Base-by-base conservation (phyloP, 345 rosid genomes). In the Sisymbrium altissimum region DNA sequence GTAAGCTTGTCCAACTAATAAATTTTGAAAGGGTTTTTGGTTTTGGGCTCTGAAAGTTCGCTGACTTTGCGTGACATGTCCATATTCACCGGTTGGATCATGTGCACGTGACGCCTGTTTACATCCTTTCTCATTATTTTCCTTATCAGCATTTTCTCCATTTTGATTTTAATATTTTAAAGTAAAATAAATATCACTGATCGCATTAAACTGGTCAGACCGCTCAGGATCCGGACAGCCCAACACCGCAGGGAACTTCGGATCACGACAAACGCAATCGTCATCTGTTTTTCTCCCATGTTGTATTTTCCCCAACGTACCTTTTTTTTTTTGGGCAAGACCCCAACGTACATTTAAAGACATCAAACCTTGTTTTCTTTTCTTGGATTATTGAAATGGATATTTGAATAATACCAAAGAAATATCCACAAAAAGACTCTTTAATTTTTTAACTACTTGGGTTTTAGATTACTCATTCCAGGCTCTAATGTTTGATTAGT, bases 61-160 rank as follows among this genome's bases (percentile, higher is more conserved):
- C 77, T 77, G 77, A 77, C 77, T 70, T 71, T 77, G 63, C 62
- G 80, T 77, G 76, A 77, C 33, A 39, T 64, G 76, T 77, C 77
- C 32, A 32, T 77, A 1, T 71, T 18, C 62, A 64, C 72, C 48
- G 75, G 62, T 65, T 71, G 80, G 80, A 77, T 71, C 77, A 71
- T 66, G 80, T 77, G 80, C 80, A 77, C 80, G 80, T 77, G 76
- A 77, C 77, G 36, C 68, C 71, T 43, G 50, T 15, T 50, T 45
- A 61, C 75, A 70, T 64, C 43, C 32, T 70, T 63, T 68, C 48
- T 50, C 62, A 68, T 68, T 58, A 32, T 53, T 45, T 63, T 56
- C 4, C 38, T 7, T 39, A 40, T 61, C 43, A 64, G 32, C 29
- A 29, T 38, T 40, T 72, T 43, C 10, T 9, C 49, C n/a, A 9